Percentiles rank a stretch among this genome's conserved stretches.
phyloP scores from a whole-genome alignment of 306 rosid species.

The Casuarina equisetifolia region DNA sequence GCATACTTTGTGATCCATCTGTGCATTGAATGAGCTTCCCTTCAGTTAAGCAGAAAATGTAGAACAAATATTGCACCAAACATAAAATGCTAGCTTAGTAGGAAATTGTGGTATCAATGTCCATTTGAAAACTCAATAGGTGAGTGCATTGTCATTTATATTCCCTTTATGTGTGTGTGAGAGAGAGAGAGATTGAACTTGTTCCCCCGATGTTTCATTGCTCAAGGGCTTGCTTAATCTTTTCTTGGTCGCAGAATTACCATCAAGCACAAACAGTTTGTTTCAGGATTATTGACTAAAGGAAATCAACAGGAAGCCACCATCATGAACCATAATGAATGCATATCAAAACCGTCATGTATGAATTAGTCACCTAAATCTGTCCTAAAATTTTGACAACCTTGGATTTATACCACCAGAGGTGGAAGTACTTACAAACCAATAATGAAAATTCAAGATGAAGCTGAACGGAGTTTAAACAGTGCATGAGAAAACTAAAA shows the following conservation, averaged over 20 bases:
- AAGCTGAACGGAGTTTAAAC: not conserved
- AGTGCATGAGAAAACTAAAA: not conserved
- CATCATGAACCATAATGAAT: not conserved
- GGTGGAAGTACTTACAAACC: not conserved
- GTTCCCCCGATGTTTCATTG: too few species aligned
- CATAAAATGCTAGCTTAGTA: constrained; percentile 15
- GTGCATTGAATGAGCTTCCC: constrained; percentile 30
- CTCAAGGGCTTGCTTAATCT: too few species aligned
- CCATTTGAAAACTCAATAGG: not conserved
- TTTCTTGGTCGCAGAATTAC: too few species aligned
- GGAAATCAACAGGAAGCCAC: not conserved
- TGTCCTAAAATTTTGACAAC: not conserved
- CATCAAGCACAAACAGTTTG: not conserved
- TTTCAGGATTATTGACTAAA: not conserved
- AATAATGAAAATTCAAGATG: not conserved
- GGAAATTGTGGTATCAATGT: constrained; percentile 19
- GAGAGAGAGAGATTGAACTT: not conserved
- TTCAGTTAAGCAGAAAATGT: constrained; percentile 22
- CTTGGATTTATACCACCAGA: not conserved
- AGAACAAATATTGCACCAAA: constrained; percentile 9
- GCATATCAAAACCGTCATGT: not conserved
- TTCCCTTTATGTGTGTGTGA: not conserved
- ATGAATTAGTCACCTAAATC: not conserved
- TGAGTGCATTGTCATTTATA: not conserved
- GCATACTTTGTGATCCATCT: constrained; percentile 90